phyloP scores from a whole-genome alignment of 495 filamentous ascomycete species.

The Penicillium daleae region DNA sequence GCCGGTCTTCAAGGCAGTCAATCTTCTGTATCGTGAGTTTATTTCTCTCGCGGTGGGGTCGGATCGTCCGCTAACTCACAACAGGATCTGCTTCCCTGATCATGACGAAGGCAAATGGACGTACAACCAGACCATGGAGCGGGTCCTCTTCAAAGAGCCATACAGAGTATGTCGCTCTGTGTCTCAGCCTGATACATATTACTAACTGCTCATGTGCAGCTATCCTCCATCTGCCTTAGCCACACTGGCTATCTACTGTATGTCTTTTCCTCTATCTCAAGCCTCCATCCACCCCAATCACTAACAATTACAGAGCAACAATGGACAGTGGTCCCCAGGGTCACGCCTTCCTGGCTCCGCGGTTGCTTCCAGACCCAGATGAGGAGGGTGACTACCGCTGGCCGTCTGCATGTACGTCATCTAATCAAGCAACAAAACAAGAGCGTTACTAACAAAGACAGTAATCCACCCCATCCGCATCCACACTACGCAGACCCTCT shows the following conservation, averaged over 20 bases:
- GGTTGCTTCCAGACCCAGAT: conserved; percentile 41
- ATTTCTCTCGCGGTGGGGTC: conserved; percentile 1
- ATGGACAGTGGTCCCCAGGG: conserved; percentile 46
- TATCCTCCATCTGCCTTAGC: conserved; percentile 46
- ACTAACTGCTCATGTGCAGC: conserved; percentile 24
- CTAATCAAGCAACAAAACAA: background rate
- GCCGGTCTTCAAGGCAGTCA: conserved; percentile 38
- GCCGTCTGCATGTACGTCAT: conserved; percentile 35
- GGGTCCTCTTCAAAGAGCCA: conserved; percentile 39
- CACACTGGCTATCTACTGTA: conserved; percentile 46
- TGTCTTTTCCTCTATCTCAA: conserved; percentile 1
- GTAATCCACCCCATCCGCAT: conserved; percentile 40
- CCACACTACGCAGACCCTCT: conserved; percentile 34
- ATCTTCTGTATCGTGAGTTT: conserved; percentile 43
- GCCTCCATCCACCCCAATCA: background rate
- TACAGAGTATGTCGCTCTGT: conserved; percentile 35
- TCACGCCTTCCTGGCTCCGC: conserved; percentile 40
- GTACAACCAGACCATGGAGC: conserved; percentile 44
- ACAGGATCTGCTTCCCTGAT: conserved; percentile 45
- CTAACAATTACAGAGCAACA: conserved; percentile 38
- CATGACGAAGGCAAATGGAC: conserved; percentile 39
- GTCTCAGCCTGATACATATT: background rate
- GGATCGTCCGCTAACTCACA: conserved; percentile 12
- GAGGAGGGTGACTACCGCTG: conserved; percentile 40
- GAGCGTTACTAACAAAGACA: conserved; percentile 9